Conservation (phyloP, 257 asterid species). For the Solanum raphanifolium region DNA sequence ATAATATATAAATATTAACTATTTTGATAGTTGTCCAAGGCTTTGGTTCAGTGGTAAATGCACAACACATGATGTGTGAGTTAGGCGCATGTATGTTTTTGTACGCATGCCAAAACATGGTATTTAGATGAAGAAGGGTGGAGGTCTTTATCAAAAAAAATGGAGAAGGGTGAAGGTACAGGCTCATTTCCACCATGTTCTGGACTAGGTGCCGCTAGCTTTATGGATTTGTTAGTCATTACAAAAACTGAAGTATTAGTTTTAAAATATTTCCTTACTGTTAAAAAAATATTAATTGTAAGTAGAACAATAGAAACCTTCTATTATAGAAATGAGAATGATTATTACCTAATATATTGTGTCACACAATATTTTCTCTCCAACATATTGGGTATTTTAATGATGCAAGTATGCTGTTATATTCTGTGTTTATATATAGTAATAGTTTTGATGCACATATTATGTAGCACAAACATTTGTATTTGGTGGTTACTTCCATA, state of each 20-base stretch:
- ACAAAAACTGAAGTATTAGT: background rate
- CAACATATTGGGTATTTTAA: background rate
- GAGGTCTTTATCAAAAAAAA: background rate
- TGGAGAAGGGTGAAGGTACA: background rate
- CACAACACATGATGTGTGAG: background rate
- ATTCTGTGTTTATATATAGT: background rate
- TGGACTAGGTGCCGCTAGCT: background rate
- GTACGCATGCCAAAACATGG: background rate
- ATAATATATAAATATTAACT: background rate
- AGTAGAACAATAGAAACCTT: background rate
- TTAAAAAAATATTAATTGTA: background rate
- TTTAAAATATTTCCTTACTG: background rate
- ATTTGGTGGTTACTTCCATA: background rate
- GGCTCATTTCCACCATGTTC: background rate
- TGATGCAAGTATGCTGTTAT: background rate
- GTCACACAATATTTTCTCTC: background rate
- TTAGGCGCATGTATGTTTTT: background rate
- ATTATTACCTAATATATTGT: background rate
- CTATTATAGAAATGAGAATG: background rate
- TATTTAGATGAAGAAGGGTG: background rate
- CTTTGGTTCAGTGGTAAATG: background rate
- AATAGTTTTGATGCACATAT: background rate
- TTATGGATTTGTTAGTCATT: background rate
- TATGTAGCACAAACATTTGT: background rate
- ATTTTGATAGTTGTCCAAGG: background rate